Base-by-base conservation (phyloP, 441 rosid species). In the Bruguiera hainesii region DNA sequence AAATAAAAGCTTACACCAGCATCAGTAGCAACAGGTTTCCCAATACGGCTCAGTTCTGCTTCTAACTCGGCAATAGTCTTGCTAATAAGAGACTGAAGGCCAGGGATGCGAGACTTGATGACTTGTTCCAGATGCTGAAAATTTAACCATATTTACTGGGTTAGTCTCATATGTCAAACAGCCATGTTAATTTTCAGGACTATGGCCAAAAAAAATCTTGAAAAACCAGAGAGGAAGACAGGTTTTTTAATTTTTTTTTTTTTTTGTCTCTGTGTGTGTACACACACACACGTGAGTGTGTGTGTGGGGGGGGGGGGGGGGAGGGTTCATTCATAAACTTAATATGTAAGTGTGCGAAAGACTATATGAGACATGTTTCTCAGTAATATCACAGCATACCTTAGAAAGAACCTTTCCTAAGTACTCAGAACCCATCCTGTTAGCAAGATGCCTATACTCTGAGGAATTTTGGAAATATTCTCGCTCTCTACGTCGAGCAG, bases 41-140 rank as follows among this genome's bases (percentile, higher is more conserved):
- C 98, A 57, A 91, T 93, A 60, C 90, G 92, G 73, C 84, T 85
- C 72, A 93, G 70, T 79, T 93, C 98, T 61, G 87, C 52, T 82
- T 91, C 98, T 72, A 93, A 76, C 60, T 93, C 97, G 52, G 78
- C 23, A 56, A 93, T 91, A 33, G 96, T 93, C 78, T 88, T 93
- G 73, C 76, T 88, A 71, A 93, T 89, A 57, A 91, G 90, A 61
- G 96, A 79, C 78, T 87, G 97, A 71, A 93, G 98, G 56, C 94
- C 85, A 0, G 98, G 98, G 67, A 93, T 89, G 73, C 97, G 81
- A 16, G 97, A 88, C 81, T 89, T 93, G 84, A 93, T 93, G 69
- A 93, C 98, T 83, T 82, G 84, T 78, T 93, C 98, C 82, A 93
- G 76, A 77, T 93, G 98, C 98, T 93, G 90, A 78, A 79, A 81